Evolutionary conservation across 1,284 basidiomycete species (phyloP), one percentile per base, ranked within the genome.

Genomic region (Leccinum olivaceoglutinosum): DNA sequence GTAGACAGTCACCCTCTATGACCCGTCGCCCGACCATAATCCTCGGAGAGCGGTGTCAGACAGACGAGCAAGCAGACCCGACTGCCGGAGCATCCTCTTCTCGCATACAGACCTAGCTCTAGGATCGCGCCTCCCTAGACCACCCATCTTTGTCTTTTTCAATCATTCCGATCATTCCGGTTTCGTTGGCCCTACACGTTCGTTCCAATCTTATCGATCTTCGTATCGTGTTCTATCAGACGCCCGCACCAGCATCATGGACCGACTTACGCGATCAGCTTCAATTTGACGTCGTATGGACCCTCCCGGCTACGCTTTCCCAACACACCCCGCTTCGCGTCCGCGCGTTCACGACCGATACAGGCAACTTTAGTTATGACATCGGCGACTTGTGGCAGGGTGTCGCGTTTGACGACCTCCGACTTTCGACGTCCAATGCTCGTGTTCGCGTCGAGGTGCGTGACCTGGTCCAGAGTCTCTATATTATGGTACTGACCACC

Each of bases 401-500:
- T 0, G 69, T 80, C 5, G 29, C 62, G 39, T 78, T 81, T 36
- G 69, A 71, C 5, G 60, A 68, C 0, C 41, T 80, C 11, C 59
- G 64, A 0, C 60, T 79, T 11, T 60, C 62, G 4, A 62, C 69
- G 9, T 64, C 69, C 5, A 72, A 77, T 53, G 56, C 65, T 5
- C 68, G 67, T 3, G 73, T 81, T 18, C 60, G 57, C 2, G 71
- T 72, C n/a, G 39, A 70, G 64, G 80, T 81, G 36, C 18, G 56
- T 39, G 9, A 36, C 10, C 54, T 12, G 34, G 11, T 29, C 5
- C 46, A 6, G n/a, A 49, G 46, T 18, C 46, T 18, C 18, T 5
- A 8, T 16, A 2, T 41, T 5, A 18, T 44, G 41, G 16, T 9
- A 44, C 41, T 44, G 41, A 44, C 16, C 4, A 44, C 16, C 0